Conservation (phyloP, 768 basidiomycete species). For the Termitomyces sp. region DNA sequence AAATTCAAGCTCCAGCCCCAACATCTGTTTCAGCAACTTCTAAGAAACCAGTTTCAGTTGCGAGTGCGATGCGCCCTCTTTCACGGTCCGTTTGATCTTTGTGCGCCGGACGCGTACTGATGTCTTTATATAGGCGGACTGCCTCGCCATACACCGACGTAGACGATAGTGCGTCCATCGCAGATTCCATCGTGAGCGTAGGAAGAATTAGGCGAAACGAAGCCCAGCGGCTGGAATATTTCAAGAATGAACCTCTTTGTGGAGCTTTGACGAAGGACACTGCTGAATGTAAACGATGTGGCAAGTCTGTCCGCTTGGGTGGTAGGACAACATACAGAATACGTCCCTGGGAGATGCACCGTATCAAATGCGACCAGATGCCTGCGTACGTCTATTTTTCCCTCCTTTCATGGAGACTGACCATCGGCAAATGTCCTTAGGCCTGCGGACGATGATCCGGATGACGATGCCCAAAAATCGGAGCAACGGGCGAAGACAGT, state of each 20-base stretch:
- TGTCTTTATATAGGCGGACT: slow-evolving; percentile 14
- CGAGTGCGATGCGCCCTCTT: slow-evolving; percentile 18
- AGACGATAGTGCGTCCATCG: slow-evolving; percentile 47
- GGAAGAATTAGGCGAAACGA: slow-evolving; percentile 49
- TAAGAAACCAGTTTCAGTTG: slow-evolving; percentile 18
- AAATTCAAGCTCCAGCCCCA: slow-evolving; percentile 11
- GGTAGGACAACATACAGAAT: slow-evolving; percentile 51
- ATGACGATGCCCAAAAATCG: slow-evolving; percentile 3
- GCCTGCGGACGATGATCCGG: slow-evolving; percentile 18
- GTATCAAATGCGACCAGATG: slow-evolving; percentile 45
- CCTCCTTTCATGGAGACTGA: not conserved
- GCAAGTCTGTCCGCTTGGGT: slow-evolving; percentile 51
- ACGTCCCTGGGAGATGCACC: slow-evolving; percentile 57
- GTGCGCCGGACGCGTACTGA: not conserved
- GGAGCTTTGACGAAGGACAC: slow-evolving; percentile 50
- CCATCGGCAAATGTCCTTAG: not conserved
- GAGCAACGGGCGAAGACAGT: slow-evolving; percentile 23
- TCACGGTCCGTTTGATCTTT: slow-evolving; percentile 17
- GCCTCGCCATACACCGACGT: slow-evolving; percentile 32
- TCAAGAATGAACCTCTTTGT: slow-evolving; percentile 57
- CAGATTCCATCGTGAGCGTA: slow-evolving; percentile 43
- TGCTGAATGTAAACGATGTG: slow-evolving; percentile 55
- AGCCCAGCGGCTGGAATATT: slow-evolving; percentile 57
- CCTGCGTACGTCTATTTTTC: slow-evolving; percentile 18
- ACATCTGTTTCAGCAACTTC: slow-evolving; percentile 11